These are phyloP conservation scores for Diutina sp. DNA, from an alignment of 1,139 yeast genomes.

Conservation along the genomic window DNA sequence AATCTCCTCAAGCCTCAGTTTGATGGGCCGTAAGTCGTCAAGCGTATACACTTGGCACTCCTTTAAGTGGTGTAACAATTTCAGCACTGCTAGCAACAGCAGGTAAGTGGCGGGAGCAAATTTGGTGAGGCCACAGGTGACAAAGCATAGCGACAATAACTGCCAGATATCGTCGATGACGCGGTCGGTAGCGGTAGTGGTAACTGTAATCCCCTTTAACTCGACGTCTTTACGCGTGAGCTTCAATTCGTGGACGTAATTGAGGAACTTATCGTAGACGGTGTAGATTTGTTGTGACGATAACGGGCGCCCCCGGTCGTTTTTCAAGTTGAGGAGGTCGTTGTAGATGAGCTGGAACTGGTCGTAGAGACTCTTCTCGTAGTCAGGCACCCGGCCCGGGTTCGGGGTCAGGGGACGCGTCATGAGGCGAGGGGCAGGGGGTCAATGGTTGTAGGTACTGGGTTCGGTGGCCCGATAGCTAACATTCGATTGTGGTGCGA, in stretches of 20 bases:
- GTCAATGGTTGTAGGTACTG: not conserved
- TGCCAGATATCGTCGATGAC: slow-evolving; percentile 86
- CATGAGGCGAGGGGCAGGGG: not conserved
- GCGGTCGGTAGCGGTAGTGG: slow-evolving; percentile 42
- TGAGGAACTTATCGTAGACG: slow-evolving; percentile 41
- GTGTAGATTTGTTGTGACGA: slow-evolving; percentile 50
- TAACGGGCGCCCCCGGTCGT: slow-evolving; percentile 49
- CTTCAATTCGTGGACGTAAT: slow-evolving; percentile 36
- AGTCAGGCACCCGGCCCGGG: slow-evolving; percentile 10
- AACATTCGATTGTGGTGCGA: not conserved
- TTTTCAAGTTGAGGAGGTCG: slow-evolving; percentile 42
- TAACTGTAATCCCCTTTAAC: slow-evolving; percentile 27
- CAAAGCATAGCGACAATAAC: slow-evolving; percentile 67
- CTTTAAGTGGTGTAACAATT: slow-evolving; percentile 66
- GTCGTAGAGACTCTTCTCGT: slow-evolving; percentile 39
- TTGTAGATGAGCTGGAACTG: slow-evolving; percentile 36
- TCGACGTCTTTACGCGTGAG: slow-evolving; percentile 36
- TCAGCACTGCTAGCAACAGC: slow-evolving; percentile 71
- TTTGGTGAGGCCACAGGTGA: slow-evolving; percentile 82
- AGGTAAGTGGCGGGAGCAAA: slow-evolving; percentile 93
- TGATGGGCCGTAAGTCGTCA: slow-evolving; percentile 70
- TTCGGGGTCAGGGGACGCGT: not conserved
- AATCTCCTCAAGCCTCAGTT: slow-evolving; percentile 58
- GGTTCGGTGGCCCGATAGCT: not conserved
- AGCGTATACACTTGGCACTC: slow-evolving; percentile 75